These are phyloP conservation scores for Magnusiomyces tetraspermus DNA, from an alignment of 1,139 yeast species.

Conservation along the genomic window DNA sequence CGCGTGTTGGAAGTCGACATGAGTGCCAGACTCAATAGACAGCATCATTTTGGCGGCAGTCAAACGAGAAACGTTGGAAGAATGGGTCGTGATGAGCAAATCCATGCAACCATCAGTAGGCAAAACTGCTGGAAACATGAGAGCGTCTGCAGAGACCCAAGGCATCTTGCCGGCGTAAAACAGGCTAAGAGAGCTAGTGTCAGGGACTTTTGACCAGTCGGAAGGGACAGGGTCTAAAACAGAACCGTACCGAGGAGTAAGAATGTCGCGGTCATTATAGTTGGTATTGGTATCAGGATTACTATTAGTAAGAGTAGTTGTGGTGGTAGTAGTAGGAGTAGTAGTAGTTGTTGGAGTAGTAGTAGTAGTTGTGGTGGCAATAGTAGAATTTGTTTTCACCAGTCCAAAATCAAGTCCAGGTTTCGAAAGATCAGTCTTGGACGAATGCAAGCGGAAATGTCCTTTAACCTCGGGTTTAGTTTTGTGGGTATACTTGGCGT, in stretches of 20 bases:
- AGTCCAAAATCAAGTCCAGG: too few relatives aligned
- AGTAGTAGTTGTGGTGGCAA: too few relatives aligned
- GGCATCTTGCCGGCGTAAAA: slow-evolving; percentile 94
- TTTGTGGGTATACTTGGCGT: slow-evolving; percentile 55
- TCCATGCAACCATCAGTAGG: slow-evolving; percentile 88
- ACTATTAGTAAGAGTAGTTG: too few relatives aligned
- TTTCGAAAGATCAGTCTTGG: too few relatives aligned
- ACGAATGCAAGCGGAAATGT: background rate
- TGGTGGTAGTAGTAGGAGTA: too few relatives aligned
- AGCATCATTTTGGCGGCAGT: slow-evolving; percentile 51
- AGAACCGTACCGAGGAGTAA: slow-evolving; percentile 27
- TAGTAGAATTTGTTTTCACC: too few relatives aligned
- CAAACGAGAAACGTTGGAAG: background rate
- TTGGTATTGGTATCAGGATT: too few relatives aligned
- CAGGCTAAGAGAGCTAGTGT: slow-evolving; percentile 47
- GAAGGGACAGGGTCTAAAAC: slow-evolving; percentile 44
- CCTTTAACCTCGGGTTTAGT: slow-evolving; percentile 30
- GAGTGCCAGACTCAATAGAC: slow-evolving; percentile 64
- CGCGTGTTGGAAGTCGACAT: slow-evolving; percentile 56
- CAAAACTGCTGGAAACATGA: slow-evolving; percentile 86
- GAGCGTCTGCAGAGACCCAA: slow-evolving; percentile 67
- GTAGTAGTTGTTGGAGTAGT: slow-evolving; percentile 22
- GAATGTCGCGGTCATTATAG: background rate
- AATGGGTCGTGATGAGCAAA: slow-evolving; percentile 33
- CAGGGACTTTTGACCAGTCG: slow-evolving; percentile 54